phyloP scores from a whole-genome alignment of 768 basidiomycete genomes.

The Holtermannia corniformis region DNA sequence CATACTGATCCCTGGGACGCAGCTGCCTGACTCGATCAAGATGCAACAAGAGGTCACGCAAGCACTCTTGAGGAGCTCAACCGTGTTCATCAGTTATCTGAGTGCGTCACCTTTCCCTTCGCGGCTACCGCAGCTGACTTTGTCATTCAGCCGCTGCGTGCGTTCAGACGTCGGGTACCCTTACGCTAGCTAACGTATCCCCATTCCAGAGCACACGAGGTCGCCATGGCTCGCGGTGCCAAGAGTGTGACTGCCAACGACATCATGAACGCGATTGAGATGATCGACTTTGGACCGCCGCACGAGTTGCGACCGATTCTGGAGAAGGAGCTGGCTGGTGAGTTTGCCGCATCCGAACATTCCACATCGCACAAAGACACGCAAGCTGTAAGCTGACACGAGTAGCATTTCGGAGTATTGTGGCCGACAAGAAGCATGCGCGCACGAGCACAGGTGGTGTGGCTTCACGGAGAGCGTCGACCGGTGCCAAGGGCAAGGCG shows the following conservation, averaged over 20 bases:
- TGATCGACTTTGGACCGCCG: constrained; percentile 32
- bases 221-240: constrained; percentile 71
- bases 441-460: constrained; percentile 13
- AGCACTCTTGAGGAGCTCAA: constrained; percentile 76
- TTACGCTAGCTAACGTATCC: no score
- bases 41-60: constrained; percentile 81
- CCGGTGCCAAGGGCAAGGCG: constrained; percentile 8
- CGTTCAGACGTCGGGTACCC: no score
- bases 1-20: not conserved
- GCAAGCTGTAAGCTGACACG: constrained; percentile 10
- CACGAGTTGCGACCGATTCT: constrained; percentile 24
- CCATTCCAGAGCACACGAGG: constrained; percentile 67
- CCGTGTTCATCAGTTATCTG: constrained; percentile 90
- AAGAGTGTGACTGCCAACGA: constrained; percentile 84
- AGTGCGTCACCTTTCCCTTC: constrained; percentile 48
- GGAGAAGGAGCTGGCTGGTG: constrained; percentile 33
- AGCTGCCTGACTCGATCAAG: constrained; percentile 79
- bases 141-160: constrained; percentile 47
- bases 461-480: constrained; percentile 4
- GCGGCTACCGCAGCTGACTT: not conserved
- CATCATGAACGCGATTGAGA: constrained; percentile 57
- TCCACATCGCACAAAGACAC: constrained; percentile 36
- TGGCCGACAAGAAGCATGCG: constrained; percentile 16
- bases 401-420: constrained; percentile 33
- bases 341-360: constrained; percentile 14